phyloP scores from a whole-genome alignment of 2,329 filamentous ascomycete genomes.

The Microsporum ferrugineum region DNA sequence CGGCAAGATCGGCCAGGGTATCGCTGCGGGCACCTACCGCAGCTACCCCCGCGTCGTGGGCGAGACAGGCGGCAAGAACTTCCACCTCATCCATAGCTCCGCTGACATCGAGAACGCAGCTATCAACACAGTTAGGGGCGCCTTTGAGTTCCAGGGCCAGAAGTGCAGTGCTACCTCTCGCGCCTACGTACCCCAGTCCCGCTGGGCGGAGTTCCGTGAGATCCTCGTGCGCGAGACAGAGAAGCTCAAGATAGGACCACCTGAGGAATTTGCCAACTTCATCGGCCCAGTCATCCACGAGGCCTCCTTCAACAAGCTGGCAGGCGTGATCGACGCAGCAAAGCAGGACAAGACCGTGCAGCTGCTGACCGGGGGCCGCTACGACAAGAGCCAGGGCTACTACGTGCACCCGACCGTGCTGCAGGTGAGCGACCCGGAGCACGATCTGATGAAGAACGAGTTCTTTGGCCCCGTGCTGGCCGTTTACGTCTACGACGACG shows the following conservation, averaged over 20 bases:
- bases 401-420: slow-evolving; percentile 79
- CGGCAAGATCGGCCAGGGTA: slow-evolving; percentile 69
- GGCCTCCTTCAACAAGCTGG: slow-evolving; percentile 68
- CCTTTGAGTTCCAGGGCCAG: slow-evolving; percentile 84
- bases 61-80: slow-evolving; percentile 90
- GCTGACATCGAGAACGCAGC: slow-evolving; percentile 70
- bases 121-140: slow-evolving; percentile 70
- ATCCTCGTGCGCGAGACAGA: slow-evolving; percentile 55
- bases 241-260: slow-evolving; percentile 58
- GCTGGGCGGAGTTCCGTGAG: slow-evolving; percentile 61
- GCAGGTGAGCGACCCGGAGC: slow-evolving; percentile 58
- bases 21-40: slow-evolving; percentile 69
- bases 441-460: slow-evolving; percentile 64
- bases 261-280: slow-evolving; percentile 64
- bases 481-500: slow-evolving; percentile 67
- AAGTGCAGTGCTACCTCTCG: slow-evolving; percentile 82
- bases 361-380: slow-evolving; percentile 62
- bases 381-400: slow-evolving; percentile 68
- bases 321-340: slow-evolving; percentile 62
- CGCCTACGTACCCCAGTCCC: slow-evolving; percentile 62
- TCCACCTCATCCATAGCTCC: slow-evolving; percentile 67
- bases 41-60: slow-evolving; percentile 82
- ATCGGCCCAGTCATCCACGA: slow-evolving; percentile 80
- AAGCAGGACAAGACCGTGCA: slow-evolving; percentile 62
- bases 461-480: slow-evolving; percentile 72